Evolutionary conservation across 495 filamentous ascomycete species (phyloP).

Genomic region (Penicillium silybi): DNA sequence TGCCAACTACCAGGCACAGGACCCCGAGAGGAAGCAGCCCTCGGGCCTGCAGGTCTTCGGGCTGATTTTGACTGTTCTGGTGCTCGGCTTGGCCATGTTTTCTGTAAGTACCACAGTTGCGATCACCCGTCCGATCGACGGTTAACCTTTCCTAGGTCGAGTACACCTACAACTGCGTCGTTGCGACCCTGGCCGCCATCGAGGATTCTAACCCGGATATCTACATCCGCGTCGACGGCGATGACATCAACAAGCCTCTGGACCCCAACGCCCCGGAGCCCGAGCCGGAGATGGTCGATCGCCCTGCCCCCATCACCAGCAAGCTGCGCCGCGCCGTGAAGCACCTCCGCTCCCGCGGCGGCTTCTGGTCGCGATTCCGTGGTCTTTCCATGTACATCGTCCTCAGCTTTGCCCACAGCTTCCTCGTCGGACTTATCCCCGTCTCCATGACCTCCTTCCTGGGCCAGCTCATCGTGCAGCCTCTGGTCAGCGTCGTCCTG

Average conservation of each 20-base stretch:
- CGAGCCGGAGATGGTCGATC: slow-evolving; percentile 17
- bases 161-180: slow-evolving; percentile 57
- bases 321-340: slow-evolving; percentile 52
- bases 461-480: slow-evolving; percentile 33
- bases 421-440: slow-evolving; percentile 23
- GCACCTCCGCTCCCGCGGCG: slow-evolving; percentile 54
- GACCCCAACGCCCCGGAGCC: slow-evolving; percentile 26
- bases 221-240: slow-evolving; percentile 43
- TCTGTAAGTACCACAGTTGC: slow-evolving; percentile 13
- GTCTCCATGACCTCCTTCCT: slow-evolving; percentile 26
- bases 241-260: slow-evolving; percentile 30
- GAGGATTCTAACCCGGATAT: slow-evolving; percentile 59
- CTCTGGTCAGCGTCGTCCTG: slow-evolving; percentile 40
- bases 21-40: slow-evolving; percentile 15
- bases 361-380: slow-evolving; percentile 55
- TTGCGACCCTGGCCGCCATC: slow-evolving; percentile 57
- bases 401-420: slow-evolving; percentile 24
- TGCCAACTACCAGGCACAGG: not conserved
- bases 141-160: slow-evolving; percentile 29
- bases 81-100: slow-evolving; percentile 11
- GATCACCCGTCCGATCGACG: not conserved
- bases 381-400: slow-evolving; percentile 43
- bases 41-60: slow-evolving; percentile 18
- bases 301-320: slow-evolving; percentile 53
- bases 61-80: slow-evolving; percentile 18